Conservation (phyloP, 2,329 filamentous ascomycete genomes). For the Arthroderma sp. region DNA sequence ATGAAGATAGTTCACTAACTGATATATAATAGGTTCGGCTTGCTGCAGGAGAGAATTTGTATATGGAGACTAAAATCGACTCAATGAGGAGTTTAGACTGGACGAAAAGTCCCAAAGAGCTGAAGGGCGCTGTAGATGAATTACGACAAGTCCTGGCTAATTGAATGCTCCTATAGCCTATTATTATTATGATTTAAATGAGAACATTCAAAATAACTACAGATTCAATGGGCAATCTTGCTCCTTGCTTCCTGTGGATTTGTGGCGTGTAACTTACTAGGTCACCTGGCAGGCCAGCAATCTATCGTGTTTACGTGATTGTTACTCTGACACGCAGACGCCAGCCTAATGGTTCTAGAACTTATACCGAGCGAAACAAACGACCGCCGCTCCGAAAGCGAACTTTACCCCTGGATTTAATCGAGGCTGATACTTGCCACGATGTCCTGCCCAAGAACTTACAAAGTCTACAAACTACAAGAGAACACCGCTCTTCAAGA, state of each 20-base stretch:
- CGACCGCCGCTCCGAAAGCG: neutral
- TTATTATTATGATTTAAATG: too few relatives aligned
- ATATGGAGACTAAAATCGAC: constrained; percentile 20
- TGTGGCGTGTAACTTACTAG: neutral
- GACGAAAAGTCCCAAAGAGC: constrained; percentile 21
- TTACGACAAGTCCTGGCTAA: constrained; percentile 2
- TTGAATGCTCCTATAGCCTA: neutral
- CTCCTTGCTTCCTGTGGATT: neutral
- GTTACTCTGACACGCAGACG: too few relatives aligned
- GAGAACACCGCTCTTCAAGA: neutral
- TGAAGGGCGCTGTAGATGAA: constrained; percentile 22
- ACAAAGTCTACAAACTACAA: neutral
- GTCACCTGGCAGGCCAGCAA: too few relatives aligned
- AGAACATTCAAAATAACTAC: neutral
- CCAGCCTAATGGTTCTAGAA: neutral
- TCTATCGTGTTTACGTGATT: too few relatives aligned
- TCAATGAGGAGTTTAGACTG: constrained; percentile 23
- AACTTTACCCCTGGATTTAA: neutral
- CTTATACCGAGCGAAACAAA: neutral
- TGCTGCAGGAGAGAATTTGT: constrained; percentile 24
- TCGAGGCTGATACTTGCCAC: neutral
- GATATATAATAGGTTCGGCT: constrained; percentile 21
- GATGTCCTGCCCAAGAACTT: neutral
- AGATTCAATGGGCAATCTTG: neutral
- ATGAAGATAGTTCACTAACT: constrained; percentile 2